Base-by-base conservation (phyloP, 345 rosid genomes). In the Eucalyptus sp. region DNA sequence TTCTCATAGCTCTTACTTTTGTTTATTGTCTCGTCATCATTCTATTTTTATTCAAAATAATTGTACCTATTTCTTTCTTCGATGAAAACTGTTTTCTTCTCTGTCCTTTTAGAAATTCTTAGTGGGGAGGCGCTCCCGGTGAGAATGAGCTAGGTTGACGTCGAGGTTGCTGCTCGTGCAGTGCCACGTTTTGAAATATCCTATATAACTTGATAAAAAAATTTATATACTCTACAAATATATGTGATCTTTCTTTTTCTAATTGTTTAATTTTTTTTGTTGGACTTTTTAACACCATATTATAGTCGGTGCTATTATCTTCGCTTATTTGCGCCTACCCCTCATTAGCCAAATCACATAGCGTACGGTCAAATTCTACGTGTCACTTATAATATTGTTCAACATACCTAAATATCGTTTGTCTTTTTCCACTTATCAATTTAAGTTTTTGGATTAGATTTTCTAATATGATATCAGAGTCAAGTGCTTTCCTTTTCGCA, bases 341-440 rank as follows among this genome's bases (percentile, higher is more conserved):
- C 62, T 56, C 62, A 22, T 22, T 11, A 8, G 1, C 5, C 0
- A 27, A 62, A 62, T 62, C 7, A 13, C 68, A 62, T 3, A 27
- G 7, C 7, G 2, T 3, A 29, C 14, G 0, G 8, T 62, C 37
- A 64, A n/a, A 64, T n/a, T n/a, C 37, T 31, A 64, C 3, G 0
- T 4, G 76, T 14, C n/a, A n/a, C 37, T 29, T 52, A 52, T 52
- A 52, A 52, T 52, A 18, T 18, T 52, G 56, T 52, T 52, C 24
- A 52, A 52, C 56, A 52, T 52, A 29, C 0, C 17, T 29, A 29
- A 18, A 52, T n/a, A 14, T n/a, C 4, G 33, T 7, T 64, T n/a
- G 17, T 64, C 18, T 64, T n/a, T 31, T 64, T 64, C 18, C 17
- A 64, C 8, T 27, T n/a, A 14, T n/a, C 3, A 64, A 13, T 60